phyloP scores from a whole-genome alignment of 805 yeast genomes.

The Kodamaea kaohsiungensis region DNA sequence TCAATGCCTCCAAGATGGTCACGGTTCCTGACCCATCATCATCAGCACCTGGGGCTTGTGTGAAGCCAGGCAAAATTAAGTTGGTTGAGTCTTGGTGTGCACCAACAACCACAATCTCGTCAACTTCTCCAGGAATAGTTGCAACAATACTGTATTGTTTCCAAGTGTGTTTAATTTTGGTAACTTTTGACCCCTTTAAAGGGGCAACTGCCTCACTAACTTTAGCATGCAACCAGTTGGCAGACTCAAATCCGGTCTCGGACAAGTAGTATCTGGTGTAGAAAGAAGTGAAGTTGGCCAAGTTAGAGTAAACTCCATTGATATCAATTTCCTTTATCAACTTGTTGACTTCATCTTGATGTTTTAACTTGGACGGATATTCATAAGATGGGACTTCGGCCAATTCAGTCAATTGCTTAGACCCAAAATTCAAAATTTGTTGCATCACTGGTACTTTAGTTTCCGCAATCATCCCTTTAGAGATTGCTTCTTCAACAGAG shows the following conservation, averaged over 20 bases:
- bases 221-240: conserved; percentile 63
- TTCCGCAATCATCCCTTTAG: conserved; percentile 24
- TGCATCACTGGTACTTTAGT: conserved; percentile 12
- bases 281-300: conserved; percentile 67
- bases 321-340: conserved; percentile 48
- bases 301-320: conserved; percentile 48
- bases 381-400: conserved; percentile 32
- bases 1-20: conserved; percentile 72
- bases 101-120: conserved; percentile 70
- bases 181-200: conserved; percentile 33
- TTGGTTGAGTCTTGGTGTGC: conserved; percentile 89
- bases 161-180: conserved; percentile 70
- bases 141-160: conserved; percentile 76
- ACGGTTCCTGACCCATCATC: conserved; percentile 91
- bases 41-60: conserved; percentile 92
- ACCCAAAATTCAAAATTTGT: conserved; percentile 19
- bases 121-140: conserved; percentile 51
- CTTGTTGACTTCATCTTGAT: conserved; percentile 38
- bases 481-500: conserved; percentile 34
- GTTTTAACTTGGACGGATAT: conserved; percentile 52
- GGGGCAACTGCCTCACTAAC: conserved; percentile 42
- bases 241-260: conserved; percentile 65
- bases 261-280: conserved; percentile 77
- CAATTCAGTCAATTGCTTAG: conserved; percentile 25
- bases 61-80: conserved; percentile 62